Base-by-base conservation (phyloP, 371 early-diverging fungal species). In the Mucor lusitanicus region DNA sequence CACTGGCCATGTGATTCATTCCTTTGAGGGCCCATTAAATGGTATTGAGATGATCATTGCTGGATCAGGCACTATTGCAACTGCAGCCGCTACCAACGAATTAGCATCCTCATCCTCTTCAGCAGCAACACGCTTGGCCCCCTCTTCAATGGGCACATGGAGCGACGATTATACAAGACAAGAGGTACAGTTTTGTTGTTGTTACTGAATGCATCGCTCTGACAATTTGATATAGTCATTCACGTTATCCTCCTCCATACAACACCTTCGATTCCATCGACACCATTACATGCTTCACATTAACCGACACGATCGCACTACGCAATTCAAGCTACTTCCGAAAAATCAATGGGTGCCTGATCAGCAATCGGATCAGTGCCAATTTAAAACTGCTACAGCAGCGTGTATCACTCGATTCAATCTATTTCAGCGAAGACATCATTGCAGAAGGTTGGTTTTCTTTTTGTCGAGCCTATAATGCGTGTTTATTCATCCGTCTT, bases 381-480 rank as follows among this genome's bases (percentile, higher is more conserved):
- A 74, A 19, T 61, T 67, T 30, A 44, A 65, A 50, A 50, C 53
- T 50, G 50, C 23, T 25, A 6, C 13, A 21, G 23, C 35, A 35
- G 3, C 39, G n/a, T 74, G 74, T 40, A 48, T 39, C 6, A 67
- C 65, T n/a, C 21, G 6, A 33, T 74, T 74, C 32, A 35, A 57
- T 21, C 61, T 74, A 15, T 57, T 74, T 8, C 40, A 74, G 46
- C 28, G 74, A 65, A 46, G 53, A 25, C 74, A 74, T 65, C 74
- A 74, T 57, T 74, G 74, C 35, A 61, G 74, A 64, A 70, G 67
- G 72, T 72, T 68, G 32, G 54, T 32, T 8, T 1, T 59, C 35
- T 58, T 32, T 44, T 50, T 25, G 19, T 27, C 9, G 5, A 27
- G n/a, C 21, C 5, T 32, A 60, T 19, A n/a, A 17, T 37, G 33